Base-by-base conservation (phyloP, 495 filamentous ascomycete genomes). In the Neurospora sp. region DNA sequence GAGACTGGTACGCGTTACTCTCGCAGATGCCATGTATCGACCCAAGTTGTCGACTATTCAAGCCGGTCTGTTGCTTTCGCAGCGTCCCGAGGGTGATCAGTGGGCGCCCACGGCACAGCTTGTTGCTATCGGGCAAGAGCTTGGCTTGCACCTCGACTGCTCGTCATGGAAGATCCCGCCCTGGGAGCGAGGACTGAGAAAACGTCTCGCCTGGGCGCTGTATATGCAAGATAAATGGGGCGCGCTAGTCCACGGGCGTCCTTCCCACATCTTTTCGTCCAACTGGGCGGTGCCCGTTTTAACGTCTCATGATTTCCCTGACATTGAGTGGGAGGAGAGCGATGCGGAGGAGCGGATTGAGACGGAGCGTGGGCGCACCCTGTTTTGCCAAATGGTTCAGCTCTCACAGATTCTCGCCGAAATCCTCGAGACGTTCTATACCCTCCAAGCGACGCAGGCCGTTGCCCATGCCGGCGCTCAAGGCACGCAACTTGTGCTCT, bases 171-270 rank as follows among this genome's bases (percentile, higher is more conserved):
- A 92, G 73, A 94, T 97, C 48, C 94, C 94, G 7, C 83, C 84
- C 1, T 97, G 94, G 94, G 94, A 97, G 78, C 89, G 90, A 69
- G 91, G 93, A 1, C 82, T 97, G 42, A 87, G 94, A 68, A 93
- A 94, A 78, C 89, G 94, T 37, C 84, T 97, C 41, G 94, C 92
- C 72, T 97, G 94, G 93, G 94, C 92, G 3, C 83, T 97, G 73
- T 97, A 93, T 78, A 92, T 94, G 89, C 92, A 96, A 77, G 94
- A 97, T 77, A 97, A 96, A 83, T 97, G 94, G 94, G 91, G 91
- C 44, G 91, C 92, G 37, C 82, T 97, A n/a, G 89, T 94, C 35
- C 89, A 94, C 76, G 93, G 94, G 31, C 89, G 93, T 10, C 94
- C 94, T 3, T 93, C 93, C 10, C 94, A 94, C 77, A 93, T 94